These are phyloP conservation scores for Aegle marmelos DNA, from an alignment of 345 rosid species.

Conservation along the genomic window DNA sequence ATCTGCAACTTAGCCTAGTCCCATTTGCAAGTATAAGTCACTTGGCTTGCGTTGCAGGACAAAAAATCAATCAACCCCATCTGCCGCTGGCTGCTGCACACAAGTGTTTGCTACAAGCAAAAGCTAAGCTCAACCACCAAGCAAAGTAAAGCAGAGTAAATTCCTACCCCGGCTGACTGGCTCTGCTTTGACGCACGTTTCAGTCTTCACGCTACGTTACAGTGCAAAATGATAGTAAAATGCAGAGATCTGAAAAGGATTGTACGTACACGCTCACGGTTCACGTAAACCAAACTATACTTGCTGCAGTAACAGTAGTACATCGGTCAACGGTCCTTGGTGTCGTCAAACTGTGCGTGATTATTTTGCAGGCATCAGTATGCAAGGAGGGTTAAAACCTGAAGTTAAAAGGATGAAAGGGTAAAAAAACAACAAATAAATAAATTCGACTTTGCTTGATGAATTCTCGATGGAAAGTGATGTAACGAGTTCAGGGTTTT, in stretches of 20 bases:
- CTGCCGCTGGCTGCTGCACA: too few species aligned
- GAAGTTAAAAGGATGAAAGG: neutral
- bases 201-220: neutral
- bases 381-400: neutral
- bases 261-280: neutral
- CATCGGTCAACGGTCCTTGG: too few species aligned
- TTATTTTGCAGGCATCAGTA: too few species aligned
- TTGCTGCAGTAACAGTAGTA: neutral
- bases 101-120: constrained; percentile 11
- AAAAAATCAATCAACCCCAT: neutral
- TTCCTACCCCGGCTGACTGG: too few species aligned
- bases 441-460: neutral
- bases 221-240: neutral
- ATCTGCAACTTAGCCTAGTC: too few species aligned
- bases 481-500: too few species aligned
- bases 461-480: neutral
- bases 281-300: neutral
- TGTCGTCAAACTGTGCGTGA: too few species aligned
- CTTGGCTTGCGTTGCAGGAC: neutral
- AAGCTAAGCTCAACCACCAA: constrained; percentile 9
- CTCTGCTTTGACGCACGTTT: neutral
- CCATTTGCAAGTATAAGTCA: too few species aligned
- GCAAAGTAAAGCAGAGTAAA: neutral
- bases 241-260: neutral
- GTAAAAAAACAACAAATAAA: too few species aligned